phyloP scores from a whole-genome alignment of 2,329 filamentous ascomycete genomes.

The Botryosphaeria dothidea region DNA sequence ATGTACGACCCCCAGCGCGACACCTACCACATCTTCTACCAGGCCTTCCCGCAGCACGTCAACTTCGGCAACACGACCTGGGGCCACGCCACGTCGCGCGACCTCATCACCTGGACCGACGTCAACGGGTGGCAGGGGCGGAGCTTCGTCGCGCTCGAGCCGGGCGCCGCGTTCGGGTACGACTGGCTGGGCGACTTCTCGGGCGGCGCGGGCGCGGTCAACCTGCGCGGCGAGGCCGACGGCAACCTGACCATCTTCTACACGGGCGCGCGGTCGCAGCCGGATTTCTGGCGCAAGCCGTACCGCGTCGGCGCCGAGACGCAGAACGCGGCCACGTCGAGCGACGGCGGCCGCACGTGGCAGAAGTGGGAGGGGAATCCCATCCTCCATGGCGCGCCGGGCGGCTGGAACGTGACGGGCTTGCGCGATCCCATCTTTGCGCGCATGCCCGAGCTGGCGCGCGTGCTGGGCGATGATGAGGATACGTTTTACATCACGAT shows the following conservation, averaged over 20 bases:
- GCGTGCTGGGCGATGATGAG: conserved; percentile 41
- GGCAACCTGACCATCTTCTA: conserved; percentile 50
- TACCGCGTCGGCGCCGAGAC: conserved; percentile 49
- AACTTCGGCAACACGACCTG: conserved; percentile 45
- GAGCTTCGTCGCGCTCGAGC: conserved; percentile 41
- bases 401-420: conserved; percentile 48
- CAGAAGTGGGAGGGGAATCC: conserved; percentile 49
- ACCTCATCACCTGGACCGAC: conserved; percentile 49
- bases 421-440: conserved; percentile 41
- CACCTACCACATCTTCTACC: conserved; percentile 56
- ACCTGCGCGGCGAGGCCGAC: conserved; percentile 47
- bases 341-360: conserved; percentile 50
- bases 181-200: conserved; percentile 56
- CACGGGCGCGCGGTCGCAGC: conserved; percentile 48
- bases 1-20: conserved; percentile 51
- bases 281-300: conserved; percentile 47
- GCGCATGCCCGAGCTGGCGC: conserved; percentile 45
- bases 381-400: conserved; percentile 44
- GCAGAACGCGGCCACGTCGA: conserved; percentile 47
- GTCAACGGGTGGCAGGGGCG: conserved; percentile 49
- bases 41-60: conserved; percentile 52
- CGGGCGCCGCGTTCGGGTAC: conserved; percentile 46
- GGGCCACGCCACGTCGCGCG: conserved; percentile 55
- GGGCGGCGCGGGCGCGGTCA: conserved; percentile 52
- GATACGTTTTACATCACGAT: conserved; percentile 50